phyloP scores from a whole-genome alignment of 192 early-diverging fungal species.

The Allomyces arbusculus region DNA sequence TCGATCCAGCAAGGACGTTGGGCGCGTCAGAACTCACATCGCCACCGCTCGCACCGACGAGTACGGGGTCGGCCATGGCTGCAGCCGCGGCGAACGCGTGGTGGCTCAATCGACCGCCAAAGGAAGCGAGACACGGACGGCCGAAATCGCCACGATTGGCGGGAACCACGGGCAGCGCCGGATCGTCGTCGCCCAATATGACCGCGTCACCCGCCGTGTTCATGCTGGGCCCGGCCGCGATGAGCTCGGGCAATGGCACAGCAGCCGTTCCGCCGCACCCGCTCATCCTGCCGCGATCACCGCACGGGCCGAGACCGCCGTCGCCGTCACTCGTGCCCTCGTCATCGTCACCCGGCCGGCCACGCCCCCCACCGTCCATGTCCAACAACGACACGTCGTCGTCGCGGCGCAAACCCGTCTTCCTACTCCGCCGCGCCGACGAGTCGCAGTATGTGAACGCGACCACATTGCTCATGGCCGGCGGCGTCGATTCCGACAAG shows the following conservation, averaged over 20 bases:
- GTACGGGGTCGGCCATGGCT: neutral
- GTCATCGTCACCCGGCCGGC: too few species aligned
- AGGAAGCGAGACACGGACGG: neutral
- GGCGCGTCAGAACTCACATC: conserved; percentile 16
- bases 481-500: conserved; percentile 61
- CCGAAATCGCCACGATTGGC: too few species aligned
- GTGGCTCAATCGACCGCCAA: conserved; percentile 16
- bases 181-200: too few species aligned
- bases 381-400: neutral
- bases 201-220: too few species aligned
- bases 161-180: too few species aligned
- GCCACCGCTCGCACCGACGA: neutral
- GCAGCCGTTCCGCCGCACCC: conserved; percentile 21
- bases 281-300: conserved; percentile 12
- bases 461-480: conserved; percentile 60
- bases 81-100: conserved; percentile 7
- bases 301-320: conserved; percentile 29
- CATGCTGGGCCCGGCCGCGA: too few species aligned
- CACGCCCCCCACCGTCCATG: neutral
- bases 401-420: too few species aligned
- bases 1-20: conserved; percentile 8
- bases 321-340: too few species aligned
- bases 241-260: neutral
- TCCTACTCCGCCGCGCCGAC: conserved; percentile 42
- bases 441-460: conserved; percentile 78